Conservation (phyloP, 2,329 filamentous ascomycete species). For the Cladosporium velox region DNA sequence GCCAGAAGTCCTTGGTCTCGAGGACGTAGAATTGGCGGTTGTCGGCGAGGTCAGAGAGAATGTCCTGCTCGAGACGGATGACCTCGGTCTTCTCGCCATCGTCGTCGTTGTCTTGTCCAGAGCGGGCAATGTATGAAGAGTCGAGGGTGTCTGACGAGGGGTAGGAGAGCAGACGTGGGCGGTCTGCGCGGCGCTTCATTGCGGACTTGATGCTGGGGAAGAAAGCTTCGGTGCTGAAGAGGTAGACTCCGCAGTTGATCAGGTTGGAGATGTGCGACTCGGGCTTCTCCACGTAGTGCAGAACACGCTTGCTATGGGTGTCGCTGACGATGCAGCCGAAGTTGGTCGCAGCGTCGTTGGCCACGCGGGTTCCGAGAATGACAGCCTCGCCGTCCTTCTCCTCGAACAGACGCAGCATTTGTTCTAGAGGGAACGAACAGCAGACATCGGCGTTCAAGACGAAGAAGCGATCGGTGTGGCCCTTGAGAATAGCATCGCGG, state of each 20-base stretch:
- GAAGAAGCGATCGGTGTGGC: slow-evolving; percentile 90
- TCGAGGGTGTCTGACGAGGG: slow-evolving; percentile 93
- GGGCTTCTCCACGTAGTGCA: slow-evolving; percentile 99
- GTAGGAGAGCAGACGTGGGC: slow-evolving; percentile 90
- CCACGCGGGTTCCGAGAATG: slow-evolving; percentile 88
- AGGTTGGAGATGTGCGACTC: slow-evolving; percentile 96
- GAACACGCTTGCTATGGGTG: slow-evolving; percentile 86
- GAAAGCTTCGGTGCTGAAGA: slow-evolving; percentile 92
- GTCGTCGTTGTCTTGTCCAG: slow-evolving; percentile 66
- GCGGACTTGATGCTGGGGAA: slow-evolving; percentile 93
- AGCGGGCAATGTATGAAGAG: slow-evolving; percentile 58
- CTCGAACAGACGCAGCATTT: slow-evolving; percentile 93
- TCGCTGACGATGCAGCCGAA: slow-evolving; percentile 98
- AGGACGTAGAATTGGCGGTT: slow-evolving; percentile 98
- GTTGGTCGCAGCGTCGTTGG: slow-evolving; percentile 88
- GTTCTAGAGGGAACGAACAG: slow-evolving; percentile 93
- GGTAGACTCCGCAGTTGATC: slow-evolving; percentile 99
- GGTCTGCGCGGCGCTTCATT: slow-evolving; percentile 92
- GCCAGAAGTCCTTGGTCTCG: slow-evolving; percentile 99
- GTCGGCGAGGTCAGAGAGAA: slow-evolving; percentile 91
- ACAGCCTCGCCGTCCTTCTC: slow-evolving; percentile 96
- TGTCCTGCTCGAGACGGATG: slow-evolving; percentile 94
- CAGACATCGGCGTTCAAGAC: slow-evolving; percentile 98
- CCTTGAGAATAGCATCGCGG: slow-evolving; percentile 97
- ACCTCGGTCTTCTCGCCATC: slow-evolving; percentile 78